Percentiles rank a stretch among this genome's conserved stretches.
Evolutionary conservation across 768 basidiomycete species (phyloP).

Genomic region (Chalciporus piperatus): DNA sequence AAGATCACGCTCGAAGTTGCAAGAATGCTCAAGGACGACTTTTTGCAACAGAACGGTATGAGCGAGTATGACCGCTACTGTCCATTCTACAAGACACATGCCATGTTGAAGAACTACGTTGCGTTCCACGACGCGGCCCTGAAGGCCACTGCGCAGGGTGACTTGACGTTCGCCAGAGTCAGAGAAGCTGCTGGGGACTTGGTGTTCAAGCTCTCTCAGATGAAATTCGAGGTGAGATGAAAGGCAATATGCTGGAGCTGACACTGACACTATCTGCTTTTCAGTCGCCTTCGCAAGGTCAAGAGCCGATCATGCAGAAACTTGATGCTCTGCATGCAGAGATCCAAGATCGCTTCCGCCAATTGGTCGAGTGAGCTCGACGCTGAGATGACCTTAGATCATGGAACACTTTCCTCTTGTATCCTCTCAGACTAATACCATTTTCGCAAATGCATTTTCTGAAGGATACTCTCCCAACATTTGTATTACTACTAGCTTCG

Average conservation of each 20-base stretch:
- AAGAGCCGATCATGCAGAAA: slow-evolving; percentile 79
- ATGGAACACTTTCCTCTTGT: slow-evolving; percentile 14
- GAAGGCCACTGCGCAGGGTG: slow-evolving; percentile 78
- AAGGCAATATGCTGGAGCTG: neutral
- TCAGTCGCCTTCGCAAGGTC: slow-evolving; percentile 88
- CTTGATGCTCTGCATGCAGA: slow-evolving; percentile 78
- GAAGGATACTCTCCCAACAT: neutral
- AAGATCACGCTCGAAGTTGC: slow-evolving; percentile 99
- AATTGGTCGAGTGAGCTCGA: slow-evolving; percentile 64
- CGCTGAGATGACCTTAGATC: neutral
- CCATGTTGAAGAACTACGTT: slow-evolving; percentile 94
- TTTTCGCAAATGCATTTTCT: neutral
- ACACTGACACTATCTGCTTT: slow-evolving; percentile 15
- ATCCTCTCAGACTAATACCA: slow-evolving; percentile 22
- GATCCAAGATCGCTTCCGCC: slow-evolving; percentile 91
- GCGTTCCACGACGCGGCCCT: slow-evolving; percentile 90
- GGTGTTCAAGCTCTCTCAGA: slow-evolving; percentile 97
- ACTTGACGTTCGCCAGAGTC: slow-evolving; percentile 82
- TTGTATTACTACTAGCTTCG: too few species aligned
- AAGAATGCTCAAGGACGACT: slow-evolving; percentile 95
- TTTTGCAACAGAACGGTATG: slow-evolving; percentile 98
- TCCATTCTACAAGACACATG: slow-evolving; percentile 98
- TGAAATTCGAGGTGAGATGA: slow-evolving; percentile 90
- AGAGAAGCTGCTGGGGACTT: slow-evolving; percentile 84
- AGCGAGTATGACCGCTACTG: slow-evolving; percentile 96